These are phyloP conservation scores for Macrophomina phaseolina DNA, from an alignment of 2,329 filamentous ascomycete genomes.

Conservation along the genomic window DNA sequence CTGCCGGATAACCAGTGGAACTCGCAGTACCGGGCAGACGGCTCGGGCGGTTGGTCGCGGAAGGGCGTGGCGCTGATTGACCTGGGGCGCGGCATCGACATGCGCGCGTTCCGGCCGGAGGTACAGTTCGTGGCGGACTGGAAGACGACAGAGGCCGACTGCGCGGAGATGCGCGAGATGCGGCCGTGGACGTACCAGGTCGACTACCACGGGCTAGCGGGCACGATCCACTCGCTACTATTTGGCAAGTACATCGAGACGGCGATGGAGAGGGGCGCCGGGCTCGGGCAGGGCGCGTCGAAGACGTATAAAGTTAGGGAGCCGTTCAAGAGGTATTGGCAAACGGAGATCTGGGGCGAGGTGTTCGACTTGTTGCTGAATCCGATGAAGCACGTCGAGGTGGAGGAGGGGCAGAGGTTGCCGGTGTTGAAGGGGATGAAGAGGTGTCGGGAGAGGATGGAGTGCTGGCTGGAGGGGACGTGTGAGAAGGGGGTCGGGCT, in stretches of 20 bases:
- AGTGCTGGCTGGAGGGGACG: slow-evolving; percentile 78
- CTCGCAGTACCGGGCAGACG: slow-evolving; percentile 73
- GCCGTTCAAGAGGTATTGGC: slow-evolving; percentile 92
- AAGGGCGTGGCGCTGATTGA: slow-evolving; percentile 90
- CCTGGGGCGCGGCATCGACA: slow-evolving; percentile 93
- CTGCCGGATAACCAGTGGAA: slow-evolving; percentile 50
- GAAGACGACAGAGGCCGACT: slow-evolving; percentile 86
- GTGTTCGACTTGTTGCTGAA: slow-evolving; percentile 88
- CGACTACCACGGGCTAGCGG: slow-evolving; percentile 92
- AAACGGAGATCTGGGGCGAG: slow-evolving; percentile 85
- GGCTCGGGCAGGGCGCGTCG: slow-evolving; percentile 61
- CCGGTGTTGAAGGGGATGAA: slow-evolving; percentile 76
- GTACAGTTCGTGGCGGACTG: slow-evolving; percentile 95
- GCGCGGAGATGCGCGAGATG: slow-evolving; percentile 92
- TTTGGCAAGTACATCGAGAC: slow-evolving; percentile 97
- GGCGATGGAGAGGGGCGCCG: slow-evolving; percentile 49
- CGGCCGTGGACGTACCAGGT: slow-evolving; percentile 97
- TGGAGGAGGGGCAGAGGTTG: slow-evolving; percentile 70
- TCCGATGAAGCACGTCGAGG: slow-evolving; percentile 60
- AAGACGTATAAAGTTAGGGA: slow-evolving; percentile 82
- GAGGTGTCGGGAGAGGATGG: slow-evolving; percentile 76
- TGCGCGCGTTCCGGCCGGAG: slow-evolving; percentile 77
- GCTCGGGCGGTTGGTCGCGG: slow-evolving; percentile 75
- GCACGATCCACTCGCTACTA: slow-evolving; percentile 83
- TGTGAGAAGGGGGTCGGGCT: slow-evolving; percentile 76